A percentile compares a stretch with the other conserved stretches of the same genome.
These are phyloP conservation scores for Claviceps pazoutovae DNA, from an alignment of 2,329 filamentous ascomycete species.

Conservation along the genomic window DNA sequence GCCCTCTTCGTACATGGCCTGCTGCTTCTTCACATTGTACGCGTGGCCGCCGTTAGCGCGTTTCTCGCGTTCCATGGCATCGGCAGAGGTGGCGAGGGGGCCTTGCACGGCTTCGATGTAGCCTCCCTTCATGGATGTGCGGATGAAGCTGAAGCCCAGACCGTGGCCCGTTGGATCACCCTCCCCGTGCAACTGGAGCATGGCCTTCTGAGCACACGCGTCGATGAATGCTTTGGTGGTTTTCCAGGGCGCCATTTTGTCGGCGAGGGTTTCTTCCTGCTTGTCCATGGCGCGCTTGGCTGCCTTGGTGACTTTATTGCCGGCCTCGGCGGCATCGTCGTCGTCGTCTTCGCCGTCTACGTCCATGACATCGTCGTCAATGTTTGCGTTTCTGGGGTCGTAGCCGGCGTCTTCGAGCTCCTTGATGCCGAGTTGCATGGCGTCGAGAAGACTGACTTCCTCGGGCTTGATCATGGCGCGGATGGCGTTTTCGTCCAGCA, in stretches of 20 bases:
- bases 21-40: slow-evolving; percentile 93
- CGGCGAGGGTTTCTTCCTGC: slow-evolving; percentile 59
- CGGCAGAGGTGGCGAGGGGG: slow-evolving; percentile 53
- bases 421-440: slow-evolving; percentile 91
- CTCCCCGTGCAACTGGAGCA: slow-evolving; percentile 87
- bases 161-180: slow-evolving; percentile 90
- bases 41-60: slow-evolving; percentile 86
- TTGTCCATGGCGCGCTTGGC: slow-evolving; percentile 32
- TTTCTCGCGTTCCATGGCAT: slow-evolving; percentile 76
- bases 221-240: slow-evolving; percentile 94
- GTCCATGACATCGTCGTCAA: slow-evolving; percentile 51
- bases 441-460: slow-evolving; percentile 85
- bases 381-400: slow-evolving; percentile 45
- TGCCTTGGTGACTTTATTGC: slow-evolving; percentile 24
- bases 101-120: slow-evolving; percentile 70
- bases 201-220: slow-evolving; percentile 86
- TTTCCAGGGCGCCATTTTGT: slow-evolving; percentile 90
- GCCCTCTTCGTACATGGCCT: slow-evolving; percentile 79
- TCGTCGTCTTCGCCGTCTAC: slow-evolving; percentile 46
- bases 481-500: slow-evolving; percentile 70
- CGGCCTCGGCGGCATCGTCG: slow-evolving; percentile 25
- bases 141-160: slow-evolving; percentile 91
- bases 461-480: slow-evolving; percentile 87
- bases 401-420: slow-evolving; percentile 86
- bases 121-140: slow-evolving; percentile 96